Conservation (phyloP, 768 basidiomycete species). For the Mycena belliarum region DNA sequence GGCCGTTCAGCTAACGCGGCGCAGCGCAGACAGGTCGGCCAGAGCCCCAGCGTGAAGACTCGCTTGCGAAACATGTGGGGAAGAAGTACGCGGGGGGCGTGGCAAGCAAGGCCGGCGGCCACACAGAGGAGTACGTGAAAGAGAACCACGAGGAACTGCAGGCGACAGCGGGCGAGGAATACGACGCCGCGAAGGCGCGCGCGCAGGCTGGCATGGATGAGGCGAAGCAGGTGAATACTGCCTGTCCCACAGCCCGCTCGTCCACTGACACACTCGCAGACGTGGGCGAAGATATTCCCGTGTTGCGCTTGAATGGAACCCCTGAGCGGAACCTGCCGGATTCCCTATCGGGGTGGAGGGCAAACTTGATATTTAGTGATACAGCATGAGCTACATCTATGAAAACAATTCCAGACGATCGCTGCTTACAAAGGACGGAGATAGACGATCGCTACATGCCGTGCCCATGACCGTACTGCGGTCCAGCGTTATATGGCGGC, state of each 20-base stretch:
- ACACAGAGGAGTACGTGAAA: conserved; percentile 19
- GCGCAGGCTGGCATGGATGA: conserved; percentile 11
- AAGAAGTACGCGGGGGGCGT: conserved; percentile 21
- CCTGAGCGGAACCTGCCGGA: too few relatives aligned
- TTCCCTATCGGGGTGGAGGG: not conserved
- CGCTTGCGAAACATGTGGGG: conserved; percentile 10
- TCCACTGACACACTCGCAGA: conserved; percentile 1
- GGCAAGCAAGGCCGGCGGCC: conserved; percentile 15
- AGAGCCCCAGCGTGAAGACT: conserved; percentile 15
- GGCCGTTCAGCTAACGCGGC: not conserved
- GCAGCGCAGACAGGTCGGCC: conserved; percentile 7
- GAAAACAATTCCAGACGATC: conserved; percentile 1
- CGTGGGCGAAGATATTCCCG: conserved; percentile 23
- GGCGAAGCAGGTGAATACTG: conserved; percentile 15
- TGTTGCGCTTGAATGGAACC: conserved; percentile 13
- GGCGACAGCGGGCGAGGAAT: conserved; percentile 6
- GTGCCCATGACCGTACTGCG: conserved; percentile 18
- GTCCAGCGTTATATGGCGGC: conserved; percentile 8
- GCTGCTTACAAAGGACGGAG: not conserved
- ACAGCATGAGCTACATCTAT: conserved; percentile 15
- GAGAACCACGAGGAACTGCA: conserved; percentile 17
- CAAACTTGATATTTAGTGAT: conserved; percentile 2
- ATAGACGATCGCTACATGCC: conserved; percentile 4
- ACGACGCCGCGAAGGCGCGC: conserved; percentile 10
- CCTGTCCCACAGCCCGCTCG: not conserved